These are phyloP conservation scores for Aotearoamyces nothofagi DNA, from an alignment of 2,329 filamentous ascomycete species.

Conservation along the genomic window DNA sequence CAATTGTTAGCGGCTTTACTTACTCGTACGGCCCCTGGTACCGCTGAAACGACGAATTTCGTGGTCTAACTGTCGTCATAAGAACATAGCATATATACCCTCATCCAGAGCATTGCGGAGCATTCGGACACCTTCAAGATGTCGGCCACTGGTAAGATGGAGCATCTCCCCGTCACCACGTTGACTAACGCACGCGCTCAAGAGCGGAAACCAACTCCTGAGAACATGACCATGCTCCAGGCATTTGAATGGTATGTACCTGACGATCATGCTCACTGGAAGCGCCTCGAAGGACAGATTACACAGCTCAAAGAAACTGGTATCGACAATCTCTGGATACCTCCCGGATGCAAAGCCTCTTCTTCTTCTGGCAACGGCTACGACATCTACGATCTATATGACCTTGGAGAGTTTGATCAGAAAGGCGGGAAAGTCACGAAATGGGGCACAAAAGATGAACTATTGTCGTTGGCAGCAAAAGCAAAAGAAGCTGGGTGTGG, in stretches of 20 bases:
- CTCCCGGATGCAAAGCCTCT: conserved; percentile 51
- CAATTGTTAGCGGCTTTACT: too few relatives aligned
- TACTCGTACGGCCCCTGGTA: too few relatives aligned
- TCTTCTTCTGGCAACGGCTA: conserved; percentile 44
- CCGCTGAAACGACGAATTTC: too few relatives aligned
- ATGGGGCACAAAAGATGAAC: conserved; percentile 46
- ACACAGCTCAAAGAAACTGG: conserved; percentile 38
- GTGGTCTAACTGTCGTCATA: too few relatives aligned
- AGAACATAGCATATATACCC: too few relatives aligned
- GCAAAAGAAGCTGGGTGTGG: conserved; percentile 35
- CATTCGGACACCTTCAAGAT: too few relatives aligned
- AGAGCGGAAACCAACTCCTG: conserved; percentile 7
- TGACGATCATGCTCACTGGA: conserved; percentile 39
- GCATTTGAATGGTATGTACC: conserved; percentile 56
- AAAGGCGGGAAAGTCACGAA: conserved; percentile 45
- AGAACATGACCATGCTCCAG: conserved; percentile 42
- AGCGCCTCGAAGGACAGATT: conserved; percentile 32
- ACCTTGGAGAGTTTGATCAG: conserved; percentile 54
- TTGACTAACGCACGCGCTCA: too few relatives aligned
- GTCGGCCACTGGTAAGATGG: too few relatives aligned
- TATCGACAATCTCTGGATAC: conserved; percentile 45
- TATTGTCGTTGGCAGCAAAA: conserved; percentile 30
- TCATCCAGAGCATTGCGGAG: too few relatives aligned
- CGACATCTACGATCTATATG: conserved; percentile 51
- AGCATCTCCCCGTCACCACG: too few relatives aligned